phyloP scores from a whole-genome alignment of 1,284 basidiomycete genomes.

The Rhodotorula mucilaginosa region DNA sequence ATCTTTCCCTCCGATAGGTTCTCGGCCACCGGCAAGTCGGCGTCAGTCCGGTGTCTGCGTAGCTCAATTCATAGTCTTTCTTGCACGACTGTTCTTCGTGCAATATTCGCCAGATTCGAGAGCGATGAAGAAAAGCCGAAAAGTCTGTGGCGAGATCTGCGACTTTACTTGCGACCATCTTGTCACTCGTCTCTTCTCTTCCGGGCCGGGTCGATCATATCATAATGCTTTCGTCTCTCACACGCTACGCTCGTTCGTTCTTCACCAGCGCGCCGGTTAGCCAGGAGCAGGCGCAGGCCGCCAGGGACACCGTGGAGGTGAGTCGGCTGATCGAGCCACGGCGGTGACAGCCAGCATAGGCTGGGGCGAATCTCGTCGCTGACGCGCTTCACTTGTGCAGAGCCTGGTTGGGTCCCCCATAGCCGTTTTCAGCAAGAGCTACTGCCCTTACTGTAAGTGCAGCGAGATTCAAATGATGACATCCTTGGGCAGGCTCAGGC shows the following conservation, averaged over 20 bases:
- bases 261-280: constrained; percentile 8
- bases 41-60: too few species aligned
- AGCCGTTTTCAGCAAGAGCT: constrained; percentile 29
- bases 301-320: constrained; percentile 32
- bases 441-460: constrained; percentile 35
- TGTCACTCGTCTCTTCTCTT: neutral
- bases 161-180: too few species aligned
- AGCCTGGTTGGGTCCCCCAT: constrained; percentile 18
- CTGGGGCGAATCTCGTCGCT: too few species aligned
- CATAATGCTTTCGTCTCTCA: neutral
- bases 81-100: too few species aligned
- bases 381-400: neutral
- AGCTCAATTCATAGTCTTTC: too few species aligned
- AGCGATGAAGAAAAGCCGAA: too few species aligned
- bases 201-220: neutral
- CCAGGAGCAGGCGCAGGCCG: constrained; percentile 11
- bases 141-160: too few species aligned
- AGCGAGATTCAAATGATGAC: neutral
- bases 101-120: too few species aligned
- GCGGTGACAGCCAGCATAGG: neutral
- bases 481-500: too few species aligned
- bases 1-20: too few species aligned
- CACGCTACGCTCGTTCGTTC: constrained; percentile 19
- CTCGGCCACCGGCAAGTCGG: too few species aligned
- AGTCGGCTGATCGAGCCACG: neutral